Base-by-base conservation (phyloP, 768 basidiomycete genomes). In the Exidia glandulosa region DNA sequence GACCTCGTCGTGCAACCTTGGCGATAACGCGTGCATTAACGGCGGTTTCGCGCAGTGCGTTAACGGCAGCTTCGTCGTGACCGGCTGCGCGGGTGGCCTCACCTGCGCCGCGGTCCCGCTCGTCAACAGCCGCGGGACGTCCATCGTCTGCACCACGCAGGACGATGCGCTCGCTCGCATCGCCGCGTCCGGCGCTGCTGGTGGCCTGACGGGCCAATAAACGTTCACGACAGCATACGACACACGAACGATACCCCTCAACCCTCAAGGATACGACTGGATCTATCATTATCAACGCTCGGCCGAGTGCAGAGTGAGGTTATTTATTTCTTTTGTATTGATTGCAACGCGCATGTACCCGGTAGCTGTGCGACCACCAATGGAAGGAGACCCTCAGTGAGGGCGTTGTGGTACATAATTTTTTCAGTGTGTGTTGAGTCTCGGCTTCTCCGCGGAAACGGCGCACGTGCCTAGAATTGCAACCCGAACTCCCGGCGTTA, bases 21-120 rank as follows among this genome's bases (percentile, higher is more conserved):
- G 76, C 16, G 69, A 78, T 55, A 65, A 76, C 37, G 81, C 82
- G 7, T 86, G 84, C 64, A 68, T 83, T 10, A 70, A 68, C 32
- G 81, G 80, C 58, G 62, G 75, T 33, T 80, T 85, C 60, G 83
- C 83, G 1, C 81, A 81, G 61, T 86, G 85, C 65, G 80, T 79
- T 16, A 48, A 62, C 50, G 61, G 60, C 29, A 59, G 66, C 50
- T 76, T 74, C 62, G 68, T 66, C 27, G 61, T 65, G 29, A 70
- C 68, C 4, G 56, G 65, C 16, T 76, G 75, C 59, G 68, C 64
- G 1, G 64, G 57, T 2, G 64, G 67, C 6, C 62, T 70, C 32
- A 71, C 68, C 3, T 83, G 81, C 57, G 73, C 73, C 61, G 82
- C 82, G 2, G 69, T 85, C 33, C 83, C 84, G 14, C 67, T 80